Evolutionary conservation across 345 rosid genomes (phyloP).

Genomic region (Carallia brachiata): DNA sequence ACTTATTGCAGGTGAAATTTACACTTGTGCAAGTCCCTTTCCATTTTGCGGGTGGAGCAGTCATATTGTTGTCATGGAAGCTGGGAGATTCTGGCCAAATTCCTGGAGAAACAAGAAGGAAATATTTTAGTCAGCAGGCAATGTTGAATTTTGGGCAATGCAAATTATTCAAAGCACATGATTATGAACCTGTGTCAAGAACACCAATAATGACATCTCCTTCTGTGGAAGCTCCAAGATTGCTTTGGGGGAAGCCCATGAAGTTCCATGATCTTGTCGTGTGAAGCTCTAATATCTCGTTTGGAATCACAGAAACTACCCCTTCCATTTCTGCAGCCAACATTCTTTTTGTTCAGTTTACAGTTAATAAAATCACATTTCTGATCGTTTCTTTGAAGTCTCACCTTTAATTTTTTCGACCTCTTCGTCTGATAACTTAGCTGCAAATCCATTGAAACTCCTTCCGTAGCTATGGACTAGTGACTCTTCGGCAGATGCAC

Average conservation of each 20-base stretch:
- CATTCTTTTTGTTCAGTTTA: too few relatives aligned
- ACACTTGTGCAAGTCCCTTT: slow-evolving; percentile 39
- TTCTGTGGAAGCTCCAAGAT: too few relatives aligned
- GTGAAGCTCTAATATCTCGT: slow-evolving; percentile 39
- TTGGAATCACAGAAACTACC: slow-evolving; percentile 59
- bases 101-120: slow-evolving; percentile 21
- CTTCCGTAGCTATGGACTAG: slow-evolving; percentile 40
- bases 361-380: too few relatives aligned
- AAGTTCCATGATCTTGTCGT: slow-evolving; percentile 61
- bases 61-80: slow-evolving; percentile 38
- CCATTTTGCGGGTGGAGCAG: slow-evolving; percentile 53
- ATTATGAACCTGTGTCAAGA: not conserved
- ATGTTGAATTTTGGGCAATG: not conserved
- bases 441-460: slow-evolving; percentile 47
- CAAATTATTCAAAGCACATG: not conserved
- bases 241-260: slow-evolving; percentile 26
- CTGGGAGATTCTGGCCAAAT: slow-evolving; percentile 50
- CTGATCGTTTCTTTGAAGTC: too few relatives aligned
- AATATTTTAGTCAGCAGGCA: too few relatives aligned
- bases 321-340: slow-evolving; percentile 38
- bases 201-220: not conserved
- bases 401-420: slow-evolving; percentile 35
- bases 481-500: slow-evolving; percentile 15
- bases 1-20: slow-evolving; percentile 68
- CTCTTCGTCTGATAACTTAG: slow-evolving; percentile 37